phyloP scores from a whole-genome alignment of 2,329 filamentous ascomycete species.

The Aspergillus sp. region DNA sequence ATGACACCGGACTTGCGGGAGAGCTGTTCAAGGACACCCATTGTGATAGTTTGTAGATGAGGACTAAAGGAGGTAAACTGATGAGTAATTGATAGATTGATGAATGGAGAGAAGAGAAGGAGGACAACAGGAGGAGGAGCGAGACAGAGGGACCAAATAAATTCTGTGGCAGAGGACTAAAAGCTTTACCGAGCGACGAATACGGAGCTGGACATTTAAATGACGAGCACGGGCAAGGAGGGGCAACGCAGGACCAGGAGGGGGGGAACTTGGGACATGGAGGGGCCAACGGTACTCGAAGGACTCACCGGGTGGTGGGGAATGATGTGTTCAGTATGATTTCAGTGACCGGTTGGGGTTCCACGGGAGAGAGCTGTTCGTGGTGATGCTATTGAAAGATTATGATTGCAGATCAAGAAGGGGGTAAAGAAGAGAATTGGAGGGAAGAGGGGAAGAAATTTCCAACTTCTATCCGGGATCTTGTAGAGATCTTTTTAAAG shows the following conservation, averaged over 20 bases:
- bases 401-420: neutral
- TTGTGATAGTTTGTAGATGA: conserved; percentile 29
- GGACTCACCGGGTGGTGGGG: conserved; percentile 42
- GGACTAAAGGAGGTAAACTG: neutral
- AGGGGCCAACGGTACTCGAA: conserved; percentile 22
- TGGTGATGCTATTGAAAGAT: neutral
- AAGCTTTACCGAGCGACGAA: conserved; percentile 31
- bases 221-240: conserved; percentile 14
- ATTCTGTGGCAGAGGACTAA: conserved; percentile 13
- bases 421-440: neutral
- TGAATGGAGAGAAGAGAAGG: conserved; percentile 10
- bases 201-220: conserved; percentile 22
- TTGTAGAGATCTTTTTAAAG: neutral
- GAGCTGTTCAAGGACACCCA: conserved; percentile 57
- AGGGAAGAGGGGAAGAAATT: neutral
- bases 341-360: conserved; percentile 21
- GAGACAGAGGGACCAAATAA: conserved; percentile 14
- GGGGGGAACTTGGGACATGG: conserved; percentile 19
- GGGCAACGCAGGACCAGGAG: conserved; percentile 15
- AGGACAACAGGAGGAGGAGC: conserved; percentile 10
- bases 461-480: neutral
- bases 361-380: conserved; percentile 3
- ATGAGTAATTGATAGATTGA: conserved; percentile 8
- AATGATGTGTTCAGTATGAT: conserved; percentile 41
- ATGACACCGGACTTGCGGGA: conserved; percentile 67